These are phyloP conservation scores for Allium fistulosum DNA, from an alignment of 106 monocot species.

Conservation along the genomic window DNA sequence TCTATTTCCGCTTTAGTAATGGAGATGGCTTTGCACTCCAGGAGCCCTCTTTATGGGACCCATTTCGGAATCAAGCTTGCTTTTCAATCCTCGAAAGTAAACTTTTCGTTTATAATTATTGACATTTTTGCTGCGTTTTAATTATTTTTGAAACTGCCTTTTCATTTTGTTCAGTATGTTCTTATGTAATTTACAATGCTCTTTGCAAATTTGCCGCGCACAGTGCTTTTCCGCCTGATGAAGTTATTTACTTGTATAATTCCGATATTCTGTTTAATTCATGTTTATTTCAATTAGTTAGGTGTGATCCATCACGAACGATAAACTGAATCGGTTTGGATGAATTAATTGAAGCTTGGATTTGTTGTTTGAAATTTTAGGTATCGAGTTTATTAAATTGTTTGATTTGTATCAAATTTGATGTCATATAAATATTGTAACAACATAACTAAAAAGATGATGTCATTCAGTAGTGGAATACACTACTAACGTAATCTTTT, in stretches of 20 bases:
- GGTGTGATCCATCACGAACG: too few species aligned
- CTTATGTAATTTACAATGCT: neutral
- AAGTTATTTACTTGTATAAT: neutral
- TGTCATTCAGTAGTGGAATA: too few species aligned
- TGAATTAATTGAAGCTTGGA: too few species aligned
- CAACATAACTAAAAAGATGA: too few species aligned
- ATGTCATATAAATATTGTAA: too few species aligned
- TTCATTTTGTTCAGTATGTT: neutral
- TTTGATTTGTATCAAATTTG: too few species aligned
- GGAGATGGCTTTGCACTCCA: conserved; percentile 33
- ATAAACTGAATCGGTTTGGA: too few species aligned
- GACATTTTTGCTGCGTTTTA: neutral
- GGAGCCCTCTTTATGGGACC: conserved; percentile 15
- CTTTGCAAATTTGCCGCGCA: neutral
- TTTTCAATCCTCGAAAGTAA: conserved; percentile 16
- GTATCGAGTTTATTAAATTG: too few species aligned
- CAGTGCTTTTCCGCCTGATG: neutral
- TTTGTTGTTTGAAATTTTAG: too few species aligned
- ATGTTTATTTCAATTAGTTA: too few species aligned
- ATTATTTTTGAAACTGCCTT: conserved; percentile 6
- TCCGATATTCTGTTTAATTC: neutral
- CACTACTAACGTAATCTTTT: too few species aligned
- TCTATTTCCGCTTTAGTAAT: neutral
- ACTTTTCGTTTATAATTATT: neutral
- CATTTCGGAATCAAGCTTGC: conserved; percentile 11